A percentile compares a stretch with the other conserved stretches of the same genome.
These are phyloP conservation scores for Yarrowia keelungensis DNA, from an alignment of 805 yeast genomes.

Conservation along the genomic window DNA sequence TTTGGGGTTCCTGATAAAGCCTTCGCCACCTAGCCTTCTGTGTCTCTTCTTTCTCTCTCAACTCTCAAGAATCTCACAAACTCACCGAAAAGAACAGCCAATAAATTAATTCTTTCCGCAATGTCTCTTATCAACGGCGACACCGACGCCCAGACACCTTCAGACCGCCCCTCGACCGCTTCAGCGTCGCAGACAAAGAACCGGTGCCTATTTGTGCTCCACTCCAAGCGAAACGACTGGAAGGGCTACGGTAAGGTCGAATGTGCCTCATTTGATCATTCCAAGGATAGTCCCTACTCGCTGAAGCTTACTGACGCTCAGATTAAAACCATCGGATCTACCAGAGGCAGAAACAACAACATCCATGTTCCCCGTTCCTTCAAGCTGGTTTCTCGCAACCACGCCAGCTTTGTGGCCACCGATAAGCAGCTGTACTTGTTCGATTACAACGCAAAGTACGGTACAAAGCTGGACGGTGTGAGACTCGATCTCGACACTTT, in stretches of 20 bases:
- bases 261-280: neutral
- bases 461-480: conserved; percentile 7
- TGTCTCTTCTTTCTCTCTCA: neutral
- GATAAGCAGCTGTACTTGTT: conserved; percentile 7
- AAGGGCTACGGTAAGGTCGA: neutral
- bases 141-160: neutral
- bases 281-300: neutral
- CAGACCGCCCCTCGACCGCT: neutral
- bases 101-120: neutral
- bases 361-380: conserved; percentile 11
- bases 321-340: neutral
- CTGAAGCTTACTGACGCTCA: neutral
- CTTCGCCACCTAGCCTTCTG: conserved; percentile 15
- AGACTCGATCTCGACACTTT: neutral
- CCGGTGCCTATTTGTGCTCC: neutral
- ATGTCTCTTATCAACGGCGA: conserved; percentile 9
- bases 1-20: conserved; percentile 12
- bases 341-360: neutral
- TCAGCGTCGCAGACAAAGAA: neutral
- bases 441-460: conserved; percentile 28
- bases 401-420: conserved; percentile 13
- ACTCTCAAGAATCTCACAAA: neutral
- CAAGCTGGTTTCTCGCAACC: conserved; percentile 15
- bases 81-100: neutral
- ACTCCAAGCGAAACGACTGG: neutral